These are phyloP conservation scores for Xylariaceae sp. DNA, from an alignment of 2,329 filamentous ascomycete species.

Conservation along the genomic window DNA sequence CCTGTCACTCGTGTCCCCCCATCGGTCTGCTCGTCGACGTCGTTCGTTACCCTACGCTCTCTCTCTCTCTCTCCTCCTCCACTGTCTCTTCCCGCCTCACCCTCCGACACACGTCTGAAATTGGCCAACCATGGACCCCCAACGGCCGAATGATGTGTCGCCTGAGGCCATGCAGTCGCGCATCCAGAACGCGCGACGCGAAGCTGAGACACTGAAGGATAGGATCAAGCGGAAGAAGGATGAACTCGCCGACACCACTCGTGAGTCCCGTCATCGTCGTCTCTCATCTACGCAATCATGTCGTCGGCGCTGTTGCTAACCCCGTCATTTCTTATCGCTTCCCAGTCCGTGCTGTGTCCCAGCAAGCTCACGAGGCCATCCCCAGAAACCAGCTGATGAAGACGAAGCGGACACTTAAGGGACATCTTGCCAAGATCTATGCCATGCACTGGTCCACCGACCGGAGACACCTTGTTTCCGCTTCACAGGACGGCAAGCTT, in stretches of 20 bases:
- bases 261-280: constrained; percentile 54
- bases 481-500: constrained; percentile 97
- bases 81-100: background rate
- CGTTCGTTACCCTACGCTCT: constrained; percentile 4
- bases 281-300: background rate
- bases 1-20: background rate
- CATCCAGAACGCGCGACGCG: constrained; percentile 86
- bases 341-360: constrained; percentile 83
- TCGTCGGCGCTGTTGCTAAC: constrained; percentile 14
- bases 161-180: constrained; percentile 84
- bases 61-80: background rate
- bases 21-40: constrained; percentile 8
- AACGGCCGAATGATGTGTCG: constrained; percentile 58
- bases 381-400: constrained; percentile 93
- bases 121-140: constrained; percentile 49
- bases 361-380: constrained; percentile 86
- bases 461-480: constrained; percentile 91
- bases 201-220: constrained; percentile 96
- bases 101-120: constrained; percentile 6
- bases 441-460: constrained; percentile 99
- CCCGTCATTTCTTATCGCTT: constrained; percentile 7
- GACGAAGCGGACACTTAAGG: constrained; percentile 93
- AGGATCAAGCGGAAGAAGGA: constrained; percentile 99
- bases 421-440: constrained; percentile 98
- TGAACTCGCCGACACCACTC: constrained; percentile 94